These are phyloP conservation scores for Trypanosoma grayi DNA, from an alignment of 208 protist species.

Conservation along the genomic window DNA sequence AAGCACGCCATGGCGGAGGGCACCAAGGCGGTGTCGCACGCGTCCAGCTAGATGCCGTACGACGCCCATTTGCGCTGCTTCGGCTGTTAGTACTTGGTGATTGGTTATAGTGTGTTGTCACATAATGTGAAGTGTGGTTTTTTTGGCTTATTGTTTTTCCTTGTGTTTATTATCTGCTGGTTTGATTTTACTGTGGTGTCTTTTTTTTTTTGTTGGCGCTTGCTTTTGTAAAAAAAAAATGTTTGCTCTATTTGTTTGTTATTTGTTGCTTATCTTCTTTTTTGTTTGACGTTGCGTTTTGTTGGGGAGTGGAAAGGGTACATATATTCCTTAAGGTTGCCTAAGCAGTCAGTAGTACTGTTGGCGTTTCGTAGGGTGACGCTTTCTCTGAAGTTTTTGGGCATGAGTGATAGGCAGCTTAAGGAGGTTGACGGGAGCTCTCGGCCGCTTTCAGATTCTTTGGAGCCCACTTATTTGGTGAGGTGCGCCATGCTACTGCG, in stretches of 20 bases:
- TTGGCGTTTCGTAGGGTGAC: no score
- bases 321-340: no score
- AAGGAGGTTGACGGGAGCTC: no score
- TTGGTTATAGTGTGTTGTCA: not conserved
- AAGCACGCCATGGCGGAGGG: conserved; percentile 99
- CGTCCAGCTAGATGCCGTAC: conserved; percentile 13
- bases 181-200: not conserved
- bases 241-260: no score
- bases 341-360: no score
- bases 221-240: no score
- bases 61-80: conserved; percentile 9
- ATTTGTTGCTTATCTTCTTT: not conserved
- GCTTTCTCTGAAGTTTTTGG: no score
- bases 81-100: not conserved
- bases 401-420: no score
- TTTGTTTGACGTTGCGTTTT: conserved; percentile 19
- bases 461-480: no score
- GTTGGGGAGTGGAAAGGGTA: not conserved
- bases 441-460: no score
- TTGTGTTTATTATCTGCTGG: conserved; percentile 3
- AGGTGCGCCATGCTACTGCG: no score
- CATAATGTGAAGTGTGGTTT: not conserved
- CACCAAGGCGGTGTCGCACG: conserved; percentile 95
- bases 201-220: not conserved
- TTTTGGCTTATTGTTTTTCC: conserved; percentile 5